These are phyloP conservation scores for Candida glucosophila DNA, from an alignment of 1,139 yeast genomes.

Conservation along the genomic window DNA sequence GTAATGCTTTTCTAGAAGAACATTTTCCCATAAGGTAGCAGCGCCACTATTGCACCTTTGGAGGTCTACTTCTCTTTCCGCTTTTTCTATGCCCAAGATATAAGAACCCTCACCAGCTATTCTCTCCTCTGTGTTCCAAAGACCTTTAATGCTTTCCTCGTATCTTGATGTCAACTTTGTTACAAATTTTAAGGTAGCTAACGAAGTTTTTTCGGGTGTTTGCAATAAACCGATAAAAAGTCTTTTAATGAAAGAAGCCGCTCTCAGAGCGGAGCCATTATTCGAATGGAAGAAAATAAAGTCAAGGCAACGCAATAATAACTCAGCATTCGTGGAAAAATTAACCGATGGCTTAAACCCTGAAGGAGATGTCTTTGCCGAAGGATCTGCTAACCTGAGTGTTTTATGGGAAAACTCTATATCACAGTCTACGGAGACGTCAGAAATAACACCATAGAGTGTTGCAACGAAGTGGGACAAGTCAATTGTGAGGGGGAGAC, in stretches of 20 bases:
- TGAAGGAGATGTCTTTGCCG: slow-evolving; percentile 19
- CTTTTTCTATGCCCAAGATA: slow-evolving; percentile 54
- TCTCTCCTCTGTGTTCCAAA: slow-evolving; percentile 83
- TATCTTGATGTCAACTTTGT: slow-evolving; percentile 68
- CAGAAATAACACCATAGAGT: slow-evolving; percentile 58
- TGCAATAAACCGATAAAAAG: slow-evolving; percentile 59
- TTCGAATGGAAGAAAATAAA: slow-evolving; percentile 71
- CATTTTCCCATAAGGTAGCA: slow-evolving; percentile 85
- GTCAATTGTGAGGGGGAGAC: slow-evolving; percentile 52
- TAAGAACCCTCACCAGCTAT: slow-evolving; percentile 63
- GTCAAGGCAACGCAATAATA: slow-evolving; percentile 70
- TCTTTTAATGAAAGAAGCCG: slow-evolving; percentile 78
- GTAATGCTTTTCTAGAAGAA: slow-evolving; percentile 71
- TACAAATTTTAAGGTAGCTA: slow-evolving; percentile 68
- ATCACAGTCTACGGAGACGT: slow-evolving; percentile 70
- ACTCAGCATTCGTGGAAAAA: slow-evolving; percentile 82
- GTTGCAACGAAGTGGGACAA: slow-evolving; percentile 64
- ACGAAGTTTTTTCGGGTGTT: slow-evolving; percentile 80
- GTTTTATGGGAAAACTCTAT: slow-evolving; percentile 80
- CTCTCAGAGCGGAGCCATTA: slow-evolving; percentile 63
- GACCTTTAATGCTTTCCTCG: slow-evolving; percentile 57
- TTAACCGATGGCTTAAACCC: slow-evolving; percentile 61
- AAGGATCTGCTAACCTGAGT: slow-evolving; percentile 70
- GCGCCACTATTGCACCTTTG: slow-evolving; percentile 80
- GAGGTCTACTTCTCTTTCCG: slow-evolving; percentile 41